These are phyloP conservation scores for Agarophyton chilense DNA, from an alignment of 23 red algal genomes.

Conservation along the genomic window DNA sequence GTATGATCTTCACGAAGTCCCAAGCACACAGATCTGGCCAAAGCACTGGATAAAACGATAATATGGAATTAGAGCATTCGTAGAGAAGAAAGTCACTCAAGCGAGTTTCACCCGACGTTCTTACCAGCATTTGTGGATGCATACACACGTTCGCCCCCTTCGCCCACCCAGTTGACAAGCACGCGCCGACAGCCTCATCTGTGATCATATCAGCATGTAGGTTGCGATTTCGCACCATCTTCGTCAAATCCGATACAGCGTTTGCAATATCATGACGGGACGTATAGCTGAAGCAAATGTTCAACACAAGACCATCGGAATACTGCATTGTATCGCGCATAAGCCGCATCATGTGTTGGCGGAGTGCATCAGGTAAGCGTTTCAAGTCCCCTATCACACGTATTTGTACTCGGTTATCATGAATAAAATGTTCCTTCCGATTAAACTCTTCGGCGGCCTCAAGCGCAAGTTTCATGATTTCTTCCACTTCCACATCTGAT, in stretches of 20 bases:
- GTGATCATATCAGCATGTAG: slow-evolving; percentile 41
- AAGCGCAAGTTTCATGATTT: slow-evolving; percentile 69
- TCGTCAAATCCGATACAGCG: slow-evolving; percentile 47
- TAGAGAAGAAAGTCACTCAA: slow-evolving; percentile 92
- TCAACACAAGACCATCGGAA: slow-evolving; percentile 65
- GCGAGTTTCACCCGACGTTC: slow-evolving; percentile 90
- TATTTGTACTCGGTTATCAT: slow-evolving; percentile 63
- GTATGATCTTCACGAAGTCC: slow-evolving; percentile 79
- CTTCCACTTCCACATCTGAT: slow-evolving; percentile 55
- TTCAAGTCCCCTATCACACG: slow-evolving; percentile 70
- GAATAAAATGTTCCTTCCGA: slow-evolving; percentile 20
- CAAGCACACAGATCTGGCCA: slow-evolving; percentile 91
- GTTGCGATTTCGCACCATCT: neutral
- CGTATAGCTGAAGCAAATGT: slow-evolving; percentile 94
- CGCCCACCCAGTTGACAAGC: slow-evolving; percentile 51
- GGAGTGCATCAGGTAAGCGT: slow-evolving; percentile 52
- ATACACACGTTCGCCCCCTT: slow-evolving; percentile 25
- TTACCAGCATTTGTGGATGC: slow-evolving; percentile 78
- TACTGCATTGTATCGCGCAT: slow-evolving; percentile 59
- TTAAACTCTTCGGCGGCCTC: slow-evolving; percentile 55
- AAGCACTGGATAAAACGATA: slow-evolving; percentile 77
- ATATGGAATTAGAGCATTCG: slow-evolving; percentile 42
- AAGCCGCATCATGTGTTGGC: slow-evolving; percentile 21
- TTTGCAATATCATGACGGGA: slow-evolving; percentile 75
- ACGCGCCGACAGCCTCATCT: slow-evolving; percentile 49